These are phyloP conservation scores for Metschnikowia gelsemii DNA, from an alignment of 805 yeast genomes.

Conservation along the genomic window DNA sequence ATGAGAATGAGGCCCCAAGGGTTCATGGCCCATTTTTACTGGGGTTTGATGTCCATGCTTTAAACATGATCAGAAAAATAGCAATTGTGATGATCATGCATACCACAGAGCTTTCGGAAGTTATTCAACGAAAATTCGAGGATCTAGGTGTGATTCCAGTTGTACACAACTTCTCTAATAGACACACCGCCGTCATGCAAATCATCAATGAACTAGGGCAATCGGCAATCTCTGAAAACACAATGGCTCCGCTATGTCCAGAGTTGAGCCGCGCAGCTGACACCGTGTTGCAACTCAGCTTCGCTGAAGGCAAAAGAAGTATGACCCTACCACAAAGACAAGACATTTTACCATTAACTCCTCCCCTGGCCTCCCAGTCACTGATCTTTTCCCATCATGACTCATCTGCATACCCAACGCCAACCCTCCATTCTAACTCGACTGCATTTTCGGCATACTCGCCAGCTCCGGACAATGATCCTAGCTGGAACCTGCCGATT, in stretches of 20 bases:
- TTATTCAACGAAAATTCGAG: slow-evolving; percentile 50
- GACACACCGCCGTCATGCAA: slow-evolving; percentile 16
- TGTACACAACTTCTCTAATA: slow-evolving; percentile 29
- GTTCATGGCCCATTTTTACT: slow-evolving; percentile 48
- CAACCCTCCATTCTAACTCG: slow-evolving; percentile 14
- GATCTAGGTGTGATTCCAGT: slow-evolving; percentile 55
- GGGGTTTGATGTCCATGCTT: slow-evolving; percentile 43
- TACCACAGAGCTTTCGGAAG: slow-evolving; percentile 49
- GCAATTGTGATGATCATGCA: slow-evolving; percentile 45
- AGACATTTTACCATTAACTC: slow-evolving; percentile 31
- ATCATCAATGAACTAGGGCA: slow-evolving; percentile 16
- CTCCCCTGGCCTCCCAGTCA: slow-evolving; percentile 45
- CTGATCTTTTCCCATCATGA: slow-evolving; percentile 33
- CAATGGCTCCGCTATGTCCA: slow-evolving; percentile 10
- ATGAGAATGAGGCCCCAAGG: slow-evolving; percentile 43
- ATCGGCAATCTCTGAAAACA: slow-evolving; percentile 13
- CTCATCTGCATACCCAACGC: slow-evolving; percentile 21
- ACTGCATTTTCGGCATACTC: slow-evolving; percentile 16
- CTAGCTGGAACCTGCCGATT: slow-evolving; percentile 21
- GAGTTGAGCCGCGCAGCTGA: slow-evolving; percentile 20
- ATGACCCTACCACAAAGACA: slow-evolving; percentile 9
- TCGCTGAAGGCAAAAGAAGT: slow-evolving; percentile 5
- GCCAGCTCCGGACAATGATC: slow-evolving; percentile 16
- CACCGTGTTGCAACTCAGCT: slow-evolving; percentile 13
- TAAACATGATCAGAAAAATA: slow-evolving; percentile 41